phyloP scores from a whole-genome alignment of 2,329 filamentous ascomycete species.

The Xylaria sp. region DNA sequence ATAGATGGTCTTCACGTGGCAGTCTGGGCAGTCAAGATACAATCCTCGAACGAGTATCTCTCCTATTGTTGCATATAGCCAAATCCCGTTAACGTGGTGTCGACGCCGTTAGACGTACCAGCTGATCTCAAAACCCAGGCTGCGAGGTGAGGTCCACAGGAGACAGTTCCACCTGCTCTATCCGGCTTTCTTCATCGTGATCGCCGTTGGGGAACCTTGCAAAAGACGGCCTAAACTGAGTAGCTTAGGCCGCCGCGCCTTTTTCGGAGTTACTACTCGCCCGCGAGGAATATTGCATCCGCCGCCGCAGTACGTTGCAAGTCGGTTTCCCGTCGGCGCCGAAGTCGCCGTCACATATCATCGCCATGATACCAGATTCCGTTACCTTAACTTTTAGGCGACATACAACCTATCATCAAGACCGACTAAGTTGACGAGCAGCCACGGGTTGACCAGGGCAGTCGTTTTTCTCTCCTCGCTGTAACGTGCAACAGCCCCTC shows the following conservation, averaged over 20 bases:
- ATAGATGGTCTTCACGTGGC: background rate
- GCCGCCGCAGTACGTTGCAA: background rate
- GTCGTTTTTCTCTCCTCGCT: background rate
- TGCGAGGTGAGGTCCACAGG: constrained; percentile 4
- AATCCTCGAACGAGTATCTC: background rate
- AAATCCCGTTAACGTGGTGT: background rate
- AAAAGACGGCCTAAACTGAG: background rate
- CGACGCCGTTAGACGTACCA: background rate
- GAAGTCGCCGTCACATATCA: background rate
- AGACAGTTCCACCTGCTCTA: constrained; percentile 12
- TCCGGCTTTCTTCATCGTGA: constrained; percentile 10
- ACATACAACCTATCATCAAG: background rate
- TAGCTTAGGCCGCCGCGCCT: background rate
- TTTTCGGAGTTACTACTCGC: background rate
- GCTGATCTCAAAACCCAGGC: background rate
- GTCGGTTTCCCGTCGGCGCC: too few relatives aligned
- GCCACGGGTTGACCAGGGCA: background rate
- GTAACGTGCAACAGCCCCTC: background rate
- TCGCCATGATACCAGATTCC: background rate
- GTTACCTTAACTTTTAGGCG: background rate
- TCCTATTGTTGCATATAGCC: background rate
- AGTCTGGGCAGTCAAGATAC: background rate
- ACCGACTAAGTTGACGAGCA: background rate
- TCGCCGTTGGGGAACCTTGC: background rate
- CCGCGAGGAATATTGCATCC: background rate